Percentiles rank a stretch among this genome's conserved stretches.
These are phyloP conservation scores for Clonostachys rhizophaga DNA, from an alignment of 2,329 filamentous ascomycete genomes.

Conservation along the genomic window DNA sequence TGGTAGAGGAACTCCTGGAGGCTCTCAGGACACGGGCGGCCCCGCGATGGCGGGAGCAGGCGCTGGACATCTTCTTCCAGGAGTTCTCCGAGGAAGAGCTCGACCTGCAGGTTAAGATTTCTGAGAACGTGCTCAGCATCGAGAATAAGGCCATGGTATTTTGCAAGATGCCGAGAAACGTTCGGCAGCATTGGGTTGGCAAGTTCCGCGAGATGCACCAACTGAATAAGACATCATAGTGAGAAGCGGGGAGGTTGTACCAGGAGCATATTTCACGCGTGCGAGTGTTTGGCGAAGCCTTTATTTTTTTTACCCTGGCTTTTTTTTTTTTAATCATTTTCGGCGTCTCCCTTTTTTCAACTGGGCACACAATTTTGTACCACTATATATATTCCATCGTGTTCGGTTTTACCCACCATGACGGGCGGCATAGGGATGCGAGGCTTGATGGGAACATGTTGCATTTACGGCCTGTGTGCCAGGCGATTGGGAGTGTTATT, in stretches of 20 bases:
- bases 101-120: slow-evolving; percentile 55
- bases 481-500: too few relatives aligned
- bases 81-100: slow-evolving; percentile 53
- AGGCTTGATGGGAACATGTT: too few relatives aligned
- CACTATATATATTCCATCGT: too few relatives aligned
- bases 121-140: slow-evolving; percentile 53
- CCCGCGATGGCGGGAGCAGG: slow-evolving; percentile 50
- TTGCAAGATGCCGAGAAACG: slow-evolving; percentile 50
- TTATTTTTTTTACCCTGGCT: too few relatives aligned
- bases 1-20: slow-evolving; percentile 33
- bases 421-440: too few relatives aligned
- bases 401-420: too few relatives aligned
- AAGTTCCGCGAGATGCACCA: slow-evolving; percentile 40
- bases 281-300: too few relatives aligned
- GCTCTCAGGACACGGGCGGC: slow-evolving; percentile 29
- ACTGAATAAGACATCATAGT: slow-evolving; percentile 4
- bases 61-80: slow-evolving; percentile 53
- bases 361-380: too few relatives aligned
- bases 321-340: too few relatives aligned
- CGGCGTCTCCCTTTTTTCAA: too few relatives aligned
- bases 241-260: background rate
- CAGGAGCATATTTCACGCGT: too few relatives aligned
- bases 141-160: slow-evolving; percentile 58
- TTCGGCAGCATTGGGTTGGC: slow-evolving; percentile 53
- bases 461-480: too few relatives aligned